phyloP scores from a whole-genome alignment of 371 early-diverging fungal species.

The Choanephora cucurbitarum region DNA sequence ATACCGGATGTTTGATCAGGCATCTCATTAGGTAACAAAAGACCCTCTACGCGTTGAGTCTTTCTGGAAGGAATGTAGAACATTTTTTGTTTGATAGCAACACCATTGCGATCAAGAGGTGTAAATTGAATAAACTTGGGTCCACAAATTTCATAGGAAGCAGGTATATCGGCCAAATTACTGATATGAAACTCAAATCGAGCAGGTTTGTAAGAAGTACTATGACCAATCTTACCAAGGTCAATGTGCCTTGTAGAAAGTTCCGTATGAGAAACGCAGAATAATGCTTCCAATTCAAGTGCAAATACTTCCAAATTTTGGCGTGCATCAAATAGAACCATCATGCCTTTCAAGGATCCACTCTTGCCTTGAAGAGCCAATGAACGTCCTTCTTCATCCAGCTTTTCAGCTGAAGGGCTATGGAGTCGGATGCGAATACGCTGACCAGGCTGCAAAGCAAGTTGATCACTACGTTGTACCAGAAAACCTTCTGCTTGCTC shows the following conservation, averaged over 20 bases:
- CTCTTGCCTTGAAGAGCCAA: conserved; percentile 56
- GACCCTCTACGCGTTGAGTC: conserved; percentile 47
- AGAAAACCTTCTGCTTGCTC: conserved; percentile 18
- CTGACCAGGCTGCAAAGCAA: conserved; percentile 55
- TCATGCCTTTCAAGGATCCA: conserved; percentile 55
- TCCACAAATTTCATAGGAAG: conserved; percentile 61
- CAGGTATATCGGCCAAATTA: conserved; percentile 68
- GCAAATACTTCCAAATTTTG: conserved; percentile 58
- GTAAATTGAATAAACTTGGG: conserved; percentile 52
- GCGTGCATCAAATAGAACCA: conserved; percentile 61
- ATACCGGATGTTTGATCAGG: conserved; percentile 57
- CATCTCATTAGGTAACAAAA: conserved; percentile 62
- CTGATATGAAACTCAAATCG: conserved; percentile 60
- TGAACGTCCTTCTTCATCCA: conserved; percentile 44
- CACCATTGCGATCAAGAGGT: conserved; percentile 27
- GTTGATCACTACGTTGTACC: conserved; percentile 36
- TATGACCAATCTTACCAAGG: conserved; percentile 78
- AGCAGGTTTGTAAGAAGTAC: conserved; percentile 70
- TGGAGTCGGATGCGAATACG: conserved; percentile 60
- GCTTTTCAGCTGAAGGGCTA: conserved; percentile 58
- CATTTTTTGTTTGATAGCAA: conserved; percentile 25
- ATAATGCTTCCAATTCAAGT: conserved; percentile 59
- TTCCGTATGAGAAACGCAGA: conserved; percentile 65
- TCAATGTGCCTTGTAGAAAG: conserved; percentile 59
- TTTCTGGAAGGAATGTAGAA: conserved; percentile 42